A percentile compares a stretch with the other conserved stretches of the same genome.
Evolutionary conservation across 306 rosid genomes (phyloP).

Genomic region (Cicer arietinum): DNA sequence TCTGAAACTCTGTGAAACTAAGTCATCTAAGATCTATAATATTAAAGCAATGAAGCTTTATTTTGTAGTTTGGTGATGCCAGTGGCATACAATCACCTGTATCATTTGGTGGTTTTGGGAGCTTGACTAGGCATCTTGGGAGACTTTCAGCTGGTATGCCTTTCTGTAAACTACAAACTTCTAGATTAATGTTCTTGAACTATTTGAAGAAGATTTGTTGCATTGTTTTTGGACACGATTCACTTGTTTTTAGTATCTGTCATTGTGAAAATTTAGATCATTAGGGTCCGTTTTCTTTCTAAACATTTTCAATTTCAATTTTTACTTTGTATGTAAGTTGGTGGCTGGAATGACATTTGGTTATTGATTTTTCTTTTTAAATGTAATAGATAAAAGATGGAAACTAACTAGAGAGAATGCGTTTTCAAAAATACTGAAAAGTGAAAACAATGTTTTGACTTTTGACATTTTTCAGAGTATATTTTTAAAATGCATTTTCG

Average conservation of each 20-base stretch:
- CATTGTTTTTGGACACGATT: slow-evolving; percentile 18
- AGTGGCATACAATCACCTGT: slow-evolving; percentile 97
- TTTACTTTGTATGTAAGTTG: too few relatives aligned
- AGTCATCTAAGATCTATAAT: slow-evolving; percentile 37
- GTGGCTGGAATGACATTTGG: too few relatives aligned
- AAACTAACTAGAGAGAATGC: too few relatives aligned
- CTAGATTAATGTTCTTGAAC: slow-evolving; percentile 19
- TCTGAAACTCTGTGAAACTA: slow-evolving; percentile 41
- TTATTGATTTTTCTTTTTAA: too few relatives aligned
- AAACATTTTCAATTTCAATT: too few relatives aligned
- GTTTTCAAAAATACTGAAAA: too few relatives aligned
- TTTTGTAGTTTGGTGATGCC: slow-evolving; percentile 91
- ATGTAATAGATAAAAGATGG: too few relatives aligned
- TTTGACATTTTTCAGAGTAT: too few relatives aligned
- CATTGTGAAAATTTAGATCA: background rate
- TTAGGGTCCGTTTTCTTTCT: too few relatives aligned
- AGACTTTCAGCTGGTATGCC: slow-evolving; percentile 74
- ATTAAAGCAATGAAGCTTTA: slow-evolving; percentile 41
- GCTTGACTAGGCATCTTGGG: slow-evolving; percentile 91
- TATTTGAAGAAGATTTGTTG: background rate
- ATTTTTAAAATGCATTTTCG: too few relatives aligned
- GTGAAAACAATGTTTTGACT: too few relatives aligned
- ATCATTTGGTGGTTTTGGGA: slow-evolving; percentile 94
- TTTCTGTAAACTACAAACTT: slow-evolving; percentile 24
- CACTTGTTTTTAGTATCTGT: background rate